These are phyloP conservation scores for Waitea zeae DNA, from an alignment of 1,284 basidiomycete species.

Conservation along the genomic window DNA sequence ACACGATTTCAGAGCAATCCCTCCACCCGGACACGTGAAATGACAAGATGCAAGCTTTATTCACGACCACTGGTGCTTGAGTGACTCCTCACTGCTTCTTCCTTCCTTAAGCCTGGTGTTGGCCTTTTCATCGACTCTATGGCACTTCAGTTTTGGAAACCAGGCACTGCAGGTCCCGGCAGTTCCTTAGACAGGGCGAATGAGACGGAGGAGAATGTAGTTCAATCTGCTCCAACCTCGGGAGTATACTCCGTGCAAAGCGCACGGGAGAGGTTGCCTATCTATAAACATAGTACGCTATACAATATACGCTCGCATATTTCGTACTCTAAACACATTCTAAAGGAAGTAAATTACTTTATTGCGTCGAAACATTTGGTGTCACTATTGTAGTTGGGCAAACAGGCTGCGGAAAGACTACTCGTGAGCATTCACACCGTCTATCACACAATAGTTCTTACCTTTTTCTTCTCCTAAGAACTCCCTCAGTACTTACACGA, in stretches of 20 bases:
- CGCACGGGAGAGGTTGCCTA: conserved; percentile 71
- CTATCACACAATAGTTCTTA: neutral
- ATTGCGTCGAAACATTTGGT: conserved; percentile 69
- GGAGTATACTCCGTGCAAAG: conserved; percentile 45
- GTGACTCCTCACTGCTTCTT: too few relatives aligned
- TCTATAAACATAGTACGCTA: conserved; percentile 67
- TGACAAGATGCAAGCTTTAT: too few relatives aligned
- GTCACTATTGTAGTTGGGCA: conserved; percentile 87
- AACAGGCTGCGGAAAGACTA: conserved; percentile 96
- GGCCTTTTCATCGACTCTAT: neutral
- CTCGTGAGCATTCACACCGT: conserved; percentile 43
- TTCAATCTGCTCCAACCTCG: conserved; percentile 46
- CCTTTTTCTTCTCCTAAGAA: conserved; percentile 30
- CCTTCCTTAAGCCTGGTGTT: too few relatives aligned
- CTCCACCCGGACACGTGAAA: too few relatives aligned
- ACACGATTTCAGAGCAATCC: too few relatives aligned
- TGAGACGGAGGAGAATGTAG: conserved; percentile 53
- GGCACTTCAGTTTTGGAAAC: conserved; percentile 58
- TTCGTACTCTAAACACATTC: too few relatives aligned
- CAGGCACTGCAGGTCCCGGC: conserved; percentile 73
- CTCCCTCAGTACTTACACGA: conserved; percentile 90
- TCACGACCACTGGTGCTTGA: too few relatives aligned
- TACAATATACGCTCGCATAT: too few relatives aligned
- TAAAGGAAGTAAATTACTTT: conserved; percentile 60
- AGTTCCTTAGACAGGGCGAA: conserved; percentile 75